These are phyloP conservation scores for Andalucia godoyi DNA, from an alignment of 78 protist species.

Conservation along the genomic window DNA sequence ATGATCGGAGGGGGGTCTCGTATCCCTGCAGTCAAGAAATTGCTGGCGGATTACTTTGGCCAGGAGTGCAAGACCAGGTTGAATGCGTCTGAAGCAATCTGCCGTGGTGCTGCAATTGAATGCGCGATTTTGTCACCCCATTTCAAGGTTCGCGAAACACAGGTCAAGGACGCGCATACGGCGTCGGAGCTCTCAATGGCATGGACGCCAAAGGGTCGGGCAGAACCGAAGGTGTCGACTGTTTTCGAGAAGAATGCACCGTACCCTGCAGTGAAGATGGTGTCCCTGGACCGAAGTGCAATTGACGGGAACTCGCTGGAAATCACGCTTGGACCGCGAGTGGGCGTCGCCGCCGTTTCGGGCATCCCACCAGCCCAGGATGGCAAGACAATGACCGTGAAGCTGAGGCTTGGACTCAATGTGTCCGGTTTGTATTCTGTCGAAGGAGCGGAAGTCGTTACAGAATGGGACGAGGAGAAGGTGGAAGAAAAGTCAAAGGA, in stretches of 20 bases:
- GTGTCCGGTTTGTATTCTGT: conserved; percentile 45
- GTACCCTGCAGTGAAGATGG: too few species aligned
- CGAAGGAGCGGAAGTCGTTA: conserved; percentile 39
- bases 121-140: conserved; percentile 78
- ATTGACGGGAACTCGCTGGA: too few species aligned
- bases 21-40: conserved; percentile 42
- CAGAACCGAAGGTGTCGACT: too few species aligned
- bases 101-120: conserved; percentile 80
- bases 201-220: too few species aligned
- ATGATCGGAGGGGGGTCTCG: conserved; percentile 73
- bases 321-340: too few species aligned
- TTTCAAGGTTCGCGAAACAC: conserved; percentile 73
- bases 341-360: conserved; percentile 8
- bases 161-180: conserved; percentile 42
- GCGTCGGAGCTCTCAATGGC: too few species aligned
- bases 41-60: conserved; percentile 23
- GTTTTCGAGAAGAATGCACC: too few species aligned
- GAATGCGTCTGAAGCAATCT: conserved; percentile 79
- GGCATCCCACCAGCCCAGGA: neutral
- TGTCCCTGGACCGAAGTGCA: too few species aligned
- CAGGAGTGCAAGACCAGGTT: conserved; percentile 40
- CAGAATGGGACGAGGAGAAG: conserved; percentile 15
- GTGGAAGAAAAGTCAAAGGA: neutral
- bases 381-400: conserved; percentile 14
- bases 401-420: conserved; percentile 60